These are phyloP conservation scores for Monosporascus cannonballus DNA, from an alignment of 2,329 filamentous ascomycete species.

Conservation along the genomic window DNA sequence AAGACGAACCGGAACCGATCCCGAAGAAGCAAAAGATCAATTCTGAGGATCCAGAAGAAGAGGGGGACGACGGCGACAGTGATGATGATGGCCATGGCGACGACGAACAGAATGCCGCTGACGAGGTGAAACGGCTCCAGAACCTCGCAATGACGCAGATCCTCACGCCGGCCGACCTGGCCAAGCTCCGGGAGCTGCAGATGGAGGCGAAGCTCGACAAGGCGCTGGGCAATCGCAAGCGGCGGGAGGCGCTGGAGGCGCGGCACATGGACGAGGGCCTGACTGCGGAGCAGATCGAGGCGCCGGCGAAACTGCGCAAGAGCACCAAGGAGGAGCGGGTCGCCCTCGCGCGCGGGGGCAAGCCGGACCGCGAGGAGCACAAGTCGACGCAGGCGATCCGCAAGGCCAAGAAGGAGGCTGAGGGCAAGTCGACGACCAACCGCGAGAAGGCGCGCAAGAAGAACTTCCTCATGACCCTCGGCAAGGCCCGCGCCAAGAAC, in stretches of 20 bases:
- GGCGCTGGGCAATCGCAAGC: slow-evolving; percentile 43
- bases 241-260: slow-evolving; percentile 40
- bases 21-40: slow-evolving; percentile 57
- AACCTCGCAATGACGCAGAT: slow-evolving; percentile 89
- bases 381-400: slow-evolving; percentile 79
- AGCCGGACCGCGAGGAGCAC: slow-evolving; percentile 71
- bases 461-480: slow-evolving; percentile 97
- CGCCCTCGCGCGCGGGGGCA: slow-evolving; percentile 75
- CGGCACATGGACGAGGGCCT: slow-evolving; percentile 82
- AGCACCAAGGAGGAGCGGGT: slow-evolving; percentile 84
- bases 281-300: slow-evolving; percentile 87
- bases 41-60: slow-evolving; percentile 26
- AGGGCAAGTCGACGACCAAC: slow-evolving; percentile 96
- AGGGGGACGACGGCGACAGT: slow-evolving; percentile 17
- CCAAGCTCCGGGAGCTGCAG: slow-evolving; percentile 85
- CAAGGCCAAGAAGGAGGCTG: slow-evolving; percentile 78
- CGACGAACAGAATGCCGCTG: slow-evolving; percentile 38
- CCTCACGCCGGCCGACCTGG: slow-evolving; percentile 91
- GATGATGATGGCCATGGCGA: slow-evolving; percentile 15
- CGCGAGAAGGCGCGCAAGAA: slow-evolving; percentile 95
- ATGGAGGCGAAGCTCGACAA: slow-evolving; percentile 66
- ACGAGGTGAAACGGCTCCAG: slow-evolving; percentile 45
- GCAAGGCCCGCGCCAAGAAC: slow-evolving; percentile 92
- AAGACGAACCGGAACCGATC: slow-evolving; percentile 68
- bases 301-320: slow-evolving; percentile 75